Base-by-base conservation (phyloP, 208 protist species). In the Crithidia brevicula region DNA sequence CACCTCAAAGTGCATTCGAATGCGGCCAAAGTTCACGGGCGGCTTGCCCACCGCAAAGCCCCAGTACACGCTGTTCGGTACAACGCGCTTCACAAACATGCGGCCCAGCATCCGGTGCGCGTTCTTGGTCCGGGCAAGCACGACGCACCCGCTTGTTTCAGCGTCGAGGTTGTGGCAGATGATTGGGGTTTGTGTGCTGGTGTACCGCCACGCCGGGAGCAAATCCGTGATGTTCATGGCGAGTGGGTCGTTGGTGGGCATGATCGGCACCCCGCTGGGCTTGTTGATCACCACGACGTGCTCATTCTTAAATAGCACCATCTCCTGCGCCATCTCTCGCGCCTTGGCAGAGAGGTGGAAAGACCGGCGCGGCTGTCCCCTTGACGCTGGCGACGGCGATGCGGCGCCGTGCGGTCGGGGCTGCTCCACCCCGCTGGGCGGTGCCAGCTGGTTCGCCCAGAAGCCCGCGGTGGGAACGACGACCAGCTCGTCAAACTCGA, bases 241-340 rank as follows among this genome's bases (percentile, higher is more conserved):
- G 25, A 91, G 74, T 15, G 85, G 81, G 54, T 91, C 86, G 57
- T 57, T 80, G 18, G 91, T 94, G 7, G 91, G 91, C 87, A 94
- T 93, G 74, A 97, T 97, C 4, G 93, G 91, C 58, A 98, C 62
- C 34, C 92, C 93, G 68, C 77, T 81, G 22, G 95, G 95, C 65
- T 98, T 98, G 76, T 98, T 97, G 58, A 98, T 92, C 20, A 97
- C 93, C 65, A 98, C 87, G 31, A 97, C 89, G 64, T 98, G 88
- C 56, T 97, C 90, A 66, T 97, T 98, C 74, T 96, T 98, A 74
- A 97, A 98, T 15, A 98, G 74, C 31, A 97, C 91, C 93, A 96
- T 96, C 42, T 91, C 80, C 64, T 93, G 88, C 34, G 92, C 92
- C 77, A 83, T 86, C 64, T 95, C 85, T 6, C 83, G 57, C 31